Base-by-base conservation (phyloP, 2,329 filamentous ascomycete species). In the Microascus cirrosus region DNA sequence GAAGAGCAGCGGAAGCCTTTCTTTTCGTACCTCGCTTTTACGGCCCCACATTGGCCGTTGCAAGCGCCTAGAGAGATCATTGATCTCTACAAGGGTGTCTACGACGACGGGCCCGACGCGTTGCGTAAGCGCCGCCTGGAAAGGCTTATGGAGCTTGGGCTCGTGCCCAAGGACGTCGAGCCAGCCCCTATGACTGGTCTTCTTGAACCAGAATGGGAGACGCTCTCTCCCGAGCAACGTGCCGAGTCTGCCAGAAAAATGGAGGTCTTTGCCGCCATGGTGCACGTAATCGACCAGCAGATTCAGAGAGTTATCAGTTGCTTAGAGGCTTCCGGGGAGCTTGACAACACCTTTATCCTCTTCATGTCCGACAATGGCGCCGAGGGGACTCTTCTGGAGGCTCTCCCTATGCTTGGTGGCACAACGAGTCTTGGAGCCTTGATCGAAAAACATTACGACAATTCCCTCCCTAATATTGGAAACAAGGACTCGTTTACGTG, bases 281-380 rank as follows among this genome's bases (percentile, higher is more conserved):
- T 80, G 6, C 77, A 81, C 58, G 71, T 69, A 56, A 79, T 80
- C 48, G 78, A 81, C 60, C 61, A 68, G 57, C 75, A 78, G 58
- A 73, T 81, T 22, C 77, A 77, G 55, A 76, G 75, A 58, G 73
- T 79, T 1, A 68, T 80, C 45, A 66, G 75, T 48, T 75, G 78
- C 59, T 73, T 80, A 2, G 68, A 73, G 53, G 63, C 68, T 18
- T 76, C 72, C 2, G 74, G 71, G 54, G 77, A 81, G 62, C 68
- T 79, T 2, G 77, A 81, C 59, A 79, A 80, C 62, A 81, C 77
- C 4, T 75, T 80, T 58, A 71, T 81, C 52, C 71, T 75, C 63
- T 81, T 81, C 70, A 74, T 80, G 72, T 77, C 73, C 7, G 77
- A 81, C 63, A 80, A 80, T 58, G 77, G 77, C 2, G 77, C 77